Evolutionary conservation across 2,329 filamentous ascomycete species (phyloP).

Genomic region (Alternaria ethzedia): DNA sequence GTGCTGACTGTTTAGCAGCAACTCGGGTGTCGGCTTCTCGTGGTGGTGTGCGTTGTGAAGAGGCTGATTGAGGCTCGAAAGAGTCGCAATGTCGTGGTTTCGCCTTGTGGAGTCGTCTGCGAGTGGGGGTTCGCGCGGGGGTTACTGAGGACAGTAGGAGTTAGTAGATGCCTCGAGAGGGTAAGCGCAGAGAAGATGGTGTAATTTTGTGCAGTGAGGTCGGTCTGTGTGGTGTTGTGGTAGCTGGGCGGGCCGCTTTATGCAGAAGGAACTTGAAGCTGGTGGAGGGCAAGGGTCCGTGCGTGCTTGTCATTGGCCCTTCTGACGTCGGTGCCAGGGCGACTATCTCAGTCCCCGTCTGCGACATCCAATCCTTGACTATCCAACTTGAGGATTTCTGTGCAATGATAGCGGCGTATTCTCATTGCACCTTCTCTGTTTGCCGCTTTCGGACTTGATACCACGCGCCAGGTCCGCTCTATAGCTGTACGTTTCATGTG

Average conservation of each 20-base stretch:
- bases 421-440: slow-evolving; percentile 6
- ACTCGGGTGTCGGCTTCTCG: slow-evolving; percentile 4
- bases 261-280: slow-evolving; percentile 35
- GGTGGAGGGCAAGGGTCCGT: slow-evolving; percentile 28
- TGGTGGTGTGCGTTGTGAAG: slow-evolving; percentile 16
- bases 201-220: slow-evolving; percentile 30
- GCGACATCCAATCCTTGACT: not conserved
- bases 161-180: slow-evolving; percentile 15
- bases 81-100: slow-evolving; percentile 15
- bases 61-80: slow-evolving; percentile 8
- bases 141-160: slow-evolving; percentile 8
- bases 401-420: not conserved
- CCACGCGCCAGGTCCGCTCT: not conserved
- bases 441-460: slow-evolving; percentile 30
- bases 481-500: not conserved
- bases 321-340: slow-evolving; percentile 18
- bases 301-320: slow-evolving; percentile 29
- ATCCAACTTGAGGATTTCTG: not conserved
- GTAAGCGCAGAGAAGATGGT: slow-evolving; percentile 17
- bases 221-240: slow-evolving; percentile 33
- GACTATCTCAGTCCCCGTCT: not conserved
- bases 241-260: slow-evolving; percentile 37
- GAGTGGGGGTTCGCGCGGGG: slow-evolving; percentile 15
- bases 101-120: slow-evolving; percentile 22
- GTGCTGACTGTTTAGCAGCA: slow-evolving; percentile 23